These are phyloP conservation scores for Rhodamnia rubescens DNA, from an alignment of 345 rosid genomes.

Conservation along the genomic window DNA sequence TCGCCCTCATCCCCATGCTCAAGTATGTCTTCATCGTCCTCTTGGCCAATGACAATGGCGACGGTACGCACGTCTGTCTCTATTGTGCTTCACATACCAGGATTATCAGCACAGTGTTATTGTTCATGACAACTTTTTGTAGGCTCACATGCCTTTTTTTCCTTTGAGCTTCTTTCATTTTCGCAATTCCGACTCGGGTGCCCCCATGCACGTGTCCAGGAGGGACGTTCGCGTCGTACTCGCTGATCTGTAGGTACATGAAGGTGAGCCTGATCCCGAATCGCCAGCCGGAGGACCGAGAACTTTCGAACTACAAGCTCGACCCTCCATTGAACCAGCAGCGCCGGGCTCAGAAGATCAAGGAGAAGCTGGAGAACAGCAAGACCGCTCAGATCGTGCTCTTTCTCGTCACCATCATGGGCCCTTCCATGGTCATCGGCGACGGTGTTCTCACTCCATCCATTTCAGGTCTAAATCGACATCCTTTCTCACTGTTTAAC, in stretches of 20 bases:
- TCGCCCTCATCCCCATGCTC: not conserved
- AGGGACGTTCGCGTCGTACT: constrained; percentile 3
- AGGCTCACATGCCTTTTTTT: too few species aligned
- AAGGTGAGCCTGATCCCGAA: not conserved
- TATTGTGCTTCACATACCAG: not conserved
- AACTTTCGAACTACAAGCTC: constrained; percentile 1
- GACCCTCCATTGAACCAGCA: constrained; percentile 23
- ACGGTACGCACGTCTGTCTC: constrained; percentile 16
- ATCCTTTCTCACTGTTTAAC: too few species aligned
- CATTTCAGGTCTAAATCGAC: not conserved
- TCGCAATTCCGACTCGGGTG: not conserved
- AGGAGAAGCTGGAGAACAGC: not conserved
- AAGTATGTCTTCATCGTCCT: constrained; percentile 1
- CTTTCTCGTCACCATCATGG: constrained; percentile 11
- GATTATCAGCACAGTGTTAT: too few species aligned
- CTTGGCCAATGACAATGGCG: constrained; percentile 1
- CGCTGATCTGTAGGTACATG: not conserved
- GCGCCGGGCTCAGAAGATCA: constrained; percentile 20
- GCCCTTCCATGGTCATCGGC: constrained; percentile 5
- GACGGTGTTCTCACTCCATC: constrained; percentile 4
- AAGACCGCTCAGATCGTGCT: not conserved
- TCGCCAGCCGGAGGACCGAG: not conserved
- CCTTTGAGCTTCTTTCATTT: too few species aligned
- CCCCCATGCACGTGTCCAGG: not conserved
- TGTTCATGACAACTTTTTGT: too few species aligned